Conservation (phyloP, 2,329 filamentous ascomycete species). For the Monilinia aucupariae region DNA sequence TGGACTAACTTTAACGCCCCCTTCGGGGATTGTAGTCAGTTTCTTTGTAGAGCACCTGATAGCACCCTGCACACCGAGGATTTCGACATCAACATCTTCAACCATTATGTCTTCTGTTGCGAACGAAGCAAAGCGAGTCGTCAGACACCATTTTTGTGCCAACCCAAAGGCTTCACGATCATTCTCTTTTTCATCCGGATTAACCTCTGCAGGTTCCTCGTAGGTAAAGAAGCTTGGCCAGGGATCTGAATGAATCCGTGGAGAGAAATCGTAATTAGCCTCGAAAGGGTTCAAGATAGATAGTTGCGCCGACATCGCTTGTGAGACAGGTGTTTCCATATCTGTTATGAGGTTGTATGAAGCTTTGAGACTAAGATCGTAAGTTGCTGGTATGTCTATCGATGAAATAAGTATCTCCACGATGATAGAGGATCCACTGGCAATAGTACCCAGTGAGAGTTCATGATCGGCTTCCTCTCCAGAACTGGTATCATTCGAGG, state of each 20-base stretch:
- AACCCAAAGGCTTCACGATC: conserved; percentile 52
- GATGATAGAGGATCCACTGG: conserved; percentile 40
- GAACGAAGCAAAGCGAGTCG: conserved; percentile 70
- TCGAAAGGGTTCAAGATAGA: conserved; percentile 80
- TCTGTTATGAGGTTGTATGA: conserved; percentile 77
- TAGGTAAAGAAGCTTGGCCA: conserved; percentile 85
- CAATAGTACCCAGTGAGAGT: conserved; percentile 38
- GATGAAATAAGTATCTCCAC: conserved; percentile 48
- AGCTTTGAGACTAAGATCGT: conserved; percentile 66
- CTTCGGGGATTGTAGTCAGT: conserved; percentile 35
- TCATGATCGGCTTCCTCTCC: conserved; percentile 13
- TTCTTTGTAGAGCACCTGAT: conserved; percentile 51
- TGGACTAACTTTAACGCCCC: conserved; percentile 50
- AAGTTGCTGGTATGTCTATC: conserved; percentile 47
- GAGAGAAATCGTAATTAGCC: conserved; percentile 81
- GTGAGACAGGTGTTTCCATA: conserved; percentile 72
- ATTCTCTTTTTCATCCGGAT: conserved; percentile 32
- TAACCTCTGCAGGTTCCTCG: conserved; percentile 34
- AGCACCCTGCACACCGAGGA: conserved; percentile 56
- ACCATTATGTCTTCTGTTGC: conserved; percentile 58
- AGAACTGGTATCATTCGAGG: not conserved
- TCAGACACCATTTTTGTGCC: conserved; percentile 73
- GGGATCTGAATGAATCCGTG: conserved; percentile 66
- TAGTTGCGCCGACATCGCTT: conserved; percentile 63
- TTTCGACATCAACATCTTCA: conserved; percentile 58